phyloP scores from a whole-genome alignment of 2,329 filamentous ascomycete species.

The Trichocomaceae sp. region DNA sequence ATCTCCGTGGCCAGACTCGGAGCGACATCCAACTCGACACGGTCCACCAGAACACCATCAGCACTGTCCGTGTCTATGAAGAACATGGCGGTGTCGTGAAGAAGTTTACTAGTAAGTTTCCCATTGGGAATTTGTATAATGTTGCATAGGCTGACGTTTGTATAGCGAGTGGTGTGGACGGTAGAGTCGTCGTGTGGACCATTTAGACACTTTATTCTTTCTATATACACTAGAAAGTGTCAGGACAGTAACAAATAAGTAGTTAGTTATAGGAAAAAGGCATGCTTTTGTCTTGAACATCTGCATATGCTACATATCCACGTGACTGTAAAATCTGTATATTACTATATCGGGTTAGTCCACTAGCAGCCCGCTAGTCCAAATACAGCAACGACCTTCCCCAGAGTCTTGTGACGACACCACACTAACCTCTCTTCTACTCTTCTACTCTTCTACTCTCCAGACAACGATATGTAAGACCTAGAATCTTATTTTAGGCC shows the following conservation, averaged over 20 bases:
- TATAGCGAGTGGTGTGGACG: slow-evolving; percentile 73
- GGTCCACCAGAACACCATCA: slow-evolving; percentile 93
- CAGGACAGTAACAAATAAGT: neutral
- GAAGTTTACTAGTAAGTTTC: slow-evolving; percentile 76
- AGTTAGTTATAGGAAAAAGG: too few relatives aligned
- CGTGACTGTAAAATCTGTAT: neutral
- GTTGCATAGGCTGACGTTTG: slow-evolving; percentile 11
- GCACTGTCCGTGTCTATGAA: slow-evolving; percentile 71
- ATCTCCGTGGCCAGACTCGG: slow-evolving; percentile 85
- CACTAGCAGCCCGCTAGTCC: neutral
- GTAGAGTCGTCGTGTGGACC: slow-evolving; percentile 72
- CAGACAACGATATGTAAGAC: neutral
- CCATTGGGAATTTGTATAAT: slow-evolving; percentile 14
- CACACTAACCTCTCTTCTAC: neutral
- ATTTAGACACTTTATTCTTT: slow-evolving; percentile 37
- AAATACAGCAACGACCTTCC: slow-evolving; percentile 1
- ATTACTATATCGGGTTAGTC: neutral
- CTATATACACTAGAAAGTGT: neutral
- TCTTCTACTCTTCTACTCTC: neutral
- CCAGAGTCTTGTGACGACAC: slow-evolving; percentile 10
- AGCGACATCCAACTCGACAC: slow-evolving; percentile 94
- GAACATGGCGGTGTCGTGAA: slow-evolving; percentile 57
- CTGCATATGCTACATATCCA: neutral
- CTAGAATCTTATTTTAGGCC: neutral
- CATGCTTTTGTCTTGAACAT: neutral